phyloP scores from a whole-genome alignment of 169 alveolate species.

The Theileria equi region DNA sequence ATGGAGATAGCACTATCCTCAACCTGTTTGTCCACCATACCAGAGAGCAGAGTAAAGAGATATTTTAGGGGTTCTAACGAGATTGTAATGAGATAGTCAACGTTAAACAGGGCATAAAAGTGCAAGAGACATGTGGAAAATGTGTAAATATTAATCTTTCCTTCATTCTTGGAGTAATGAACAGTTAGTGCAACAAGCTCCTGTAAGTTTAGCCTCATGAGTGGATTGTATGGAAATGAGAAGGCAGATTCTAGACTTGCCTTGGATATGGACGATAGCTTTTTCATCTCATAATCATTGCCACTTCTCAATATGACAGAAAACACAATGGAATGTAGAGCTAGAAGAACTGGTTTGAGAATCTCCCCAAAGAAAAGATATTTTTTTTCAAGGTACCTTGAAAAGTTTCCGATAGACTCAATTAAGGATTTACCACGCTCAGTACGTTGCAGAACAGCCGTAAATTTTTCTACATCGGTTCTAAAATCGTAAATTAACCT shows the following conservation, averaged over 20 bases:
- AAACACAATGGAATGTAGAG: neutral
- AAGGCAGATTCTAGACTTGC: neutral
- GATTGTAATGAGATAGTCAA: neutral
- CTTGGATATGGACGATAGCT: neutral
- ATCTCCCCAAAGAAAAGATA: neutral
- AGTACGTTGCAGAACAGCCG: too few species aligned
- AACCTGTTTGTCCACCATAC: conserved; percentile 22
- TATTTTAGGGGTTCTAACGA: conserved; percentile 39
- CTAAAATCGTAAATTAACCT: neutral
- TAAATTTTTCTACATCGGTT: neutral
- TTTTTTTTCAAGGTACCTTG: neutral
- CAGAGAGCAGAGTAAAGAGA: conserved; percentile 11
- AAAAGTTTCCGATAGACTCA: too few species aligned
- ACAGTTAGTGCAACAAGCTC: conserved; percentile 19
- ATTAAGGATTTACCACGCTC: too few species aligned
- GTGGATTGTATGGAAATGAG: conserved; percentile 15
- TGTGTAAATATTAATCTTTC: neutral
- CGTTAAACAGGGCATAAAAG: neutral
- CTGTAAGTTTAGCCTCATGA: conserved; percentile 12
- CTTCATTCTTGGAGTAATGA: conserved; percentile 3
- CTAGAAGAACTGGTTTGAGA: neutral
- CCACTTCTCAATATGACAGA: neutral
- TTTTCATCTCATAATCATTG: too few species aligned
- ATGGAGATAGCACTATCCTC: conserved; percentile 24
- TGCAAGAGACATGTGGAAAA: conserved; percentile 21